Evolutionary conservation across 1,139 yeast genomes (phyloP), one percentile per base, ranked within the genome.

Genomic region (Diutina ranongensis): DNA sequence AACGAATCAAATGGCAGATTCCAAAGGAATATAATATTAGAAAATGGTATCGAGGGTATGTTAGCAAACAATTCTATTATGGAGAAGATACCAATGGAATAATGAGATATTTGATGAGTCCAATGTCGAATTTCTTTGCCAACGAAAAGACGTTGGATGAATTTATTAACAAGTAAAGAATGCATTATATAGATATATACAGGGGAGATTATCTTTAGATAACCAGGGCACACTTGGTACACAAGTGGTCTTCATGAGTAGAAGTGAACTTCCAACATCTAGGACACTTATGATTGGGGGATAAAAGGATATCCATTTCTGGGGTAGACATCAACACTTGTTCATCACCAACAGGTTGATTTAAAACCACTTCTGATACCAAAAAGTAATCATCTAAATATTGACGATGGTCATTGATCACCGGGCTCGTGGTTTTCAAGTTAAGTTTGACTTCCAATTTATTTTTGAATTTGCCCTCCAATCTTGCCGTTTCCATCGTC

Each of bases 231-330:
- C 97, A 89, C 53, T 94, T 75, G 0, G 49, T 49, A 59, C 98
- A 92, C 31, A 89, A 66, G 2, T 58, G 57, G 15, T 76, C 78
- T 42, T 72, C 78, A 1, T 52, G 55, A 0, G 59, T 60, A 0
- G 94, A 69, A 15, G 76, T 75, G 56, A 65, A 80, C 56, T 86
- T 86, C 98, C 98, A 92, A 61, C 98, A 92, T 57, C 98, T 73
- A 2, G 95, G 95, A 59, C 98, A 92, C 56, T 87, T 87, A 46
- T 64, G 63, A 4, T 64, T 57, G 0, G 62, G 51, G 0, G 87
- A 74, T 3, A 69, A 71, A n/a, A 38, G 9, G 64, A 59, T 5
- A 78, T 71, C 4, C 76, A 61, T 1, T 53, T 51, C 53, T 3
- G 45, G 22, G 2, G 35, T 13, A 2, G 35, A 18, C 5, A 35